These are phyloP conservation scores for Kwoniella sp. DNA, from an alignment of 768 basidiomycete genomes.

Conservation along the genomic window DNA sequence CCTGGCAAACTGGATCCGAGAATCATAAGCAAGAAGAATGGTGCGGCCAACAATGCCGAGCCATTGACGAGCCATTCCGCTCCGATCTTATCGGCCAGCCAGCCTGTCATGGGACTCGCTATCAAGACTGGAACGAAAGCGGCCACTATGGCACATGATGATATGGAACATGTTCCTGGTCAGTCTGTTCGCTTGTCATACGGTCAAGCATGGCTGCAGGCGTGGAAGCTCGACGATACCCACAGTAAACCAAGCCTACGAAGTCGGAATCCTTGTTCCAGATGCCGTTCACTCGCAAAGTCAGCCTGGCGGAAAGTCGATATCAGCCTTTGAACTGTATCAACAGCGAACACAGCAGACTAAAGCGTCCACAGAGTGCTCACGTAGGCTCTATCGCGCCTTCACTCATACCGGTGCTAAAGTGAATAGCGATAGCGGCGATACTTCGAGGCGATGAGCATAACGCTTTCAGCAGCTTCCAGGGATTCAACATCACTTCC, in stretches of 20 bases:
- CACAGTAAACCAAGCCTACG: constrained; percentile 29
- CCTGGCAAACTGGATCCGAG: constrained; percentile 21
- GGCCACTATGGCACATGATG: constrained; percentile 14
- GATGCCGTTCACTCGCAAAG: constrained; percentile 15
- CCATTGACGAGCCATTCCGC: constrained; percentile 22
- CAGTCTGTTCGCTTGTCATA: neutral
- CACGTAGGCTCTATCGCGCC: constrained; percentile 31
- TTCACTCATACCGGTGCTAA: constrained; percentile 11
- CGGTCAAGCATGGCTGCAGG: neutral
- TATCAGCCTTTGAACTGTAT: too few relatives aligned
- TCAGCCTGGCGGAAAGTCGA: neutral
- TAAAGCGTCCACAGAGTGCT: neutral
- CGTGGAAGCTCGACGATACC: neutral
- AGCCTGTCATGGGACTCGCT: constrained; percentile 24
- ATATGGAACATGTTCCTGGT: neutral
- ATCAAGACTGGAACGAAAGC: constrained; percentile 26
- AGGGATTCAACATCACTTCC: constrained; percentile 14
- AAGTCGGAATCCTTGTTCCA: constrained; percentile 31
- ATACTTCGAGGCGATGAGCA: constrained; percentile 15
- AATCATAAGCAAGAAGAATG: constrained; percentile 24
- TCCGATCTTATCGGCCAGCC: constrained; percentile 28
- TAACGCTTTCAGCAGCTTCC: constrained; percentile 22
- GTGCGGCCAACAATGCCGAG: constrained; percentile 15
- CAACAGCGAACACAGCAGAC: too few relatives aligned
- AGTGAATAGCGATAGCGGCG: constrained; percentile 14